Evolutionary conservation across 805 yeast species (phyloP).

Genomic region (Priceomyces medius): DNA sequence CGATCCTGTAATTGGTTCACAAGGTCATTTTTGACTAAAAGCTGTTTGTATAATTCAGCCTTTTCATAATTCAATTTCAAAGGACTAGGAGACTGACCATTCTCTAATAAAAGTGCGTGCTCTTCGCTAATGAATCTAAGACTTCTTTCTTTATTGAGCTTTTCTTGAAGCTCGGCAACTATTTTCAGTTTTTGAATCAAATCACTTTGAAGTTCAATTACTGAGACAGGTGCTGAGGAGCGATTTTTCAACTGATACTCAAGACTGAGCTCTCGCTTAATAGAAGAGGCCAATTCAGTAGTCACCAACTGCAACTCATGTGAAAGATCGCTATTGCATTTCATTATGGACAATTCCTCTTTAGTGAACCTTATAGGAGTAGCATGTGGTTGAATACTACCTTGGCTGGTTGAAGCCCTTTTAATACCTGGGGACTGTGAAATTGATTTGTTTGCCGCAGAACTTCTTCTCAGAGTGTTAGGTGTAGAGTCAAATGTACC

Average conservation of each 20-base stretch:
- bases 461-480: conserved; percentile 7
- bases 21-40: conserved; percentile 48
- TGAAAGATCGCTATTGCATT: conserved; percentile 56
- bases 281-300: conserved; percentile 69
- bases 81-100: conserved; percentile 52
- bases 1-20: conserved; percentile 48
- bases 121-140: conserved; percentile 71
- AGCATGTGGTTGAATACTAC: conserved; percentile 6
- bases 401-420: conserved; percentile 1
- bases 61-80: conserved; percentile 58
- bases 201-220: conserved; percentile 7
- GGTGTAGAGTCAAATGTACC: conserved; percentile 10
- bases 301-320: conserved; percentile 68
- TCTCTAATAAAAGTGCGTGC: conserved; percentile 55
- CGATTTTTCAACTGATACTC: conserved; percentile 44
- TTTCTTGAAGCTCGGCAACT: conserved; percentile 54
- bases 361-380: conserved; percentile 41
- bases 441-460: conserved; percentile 3
- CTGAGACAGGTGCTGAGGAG: conserved; percentile 1
- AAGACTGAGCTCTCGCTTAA: conserved; percentile 63
- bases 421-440: neutral
- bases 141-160: conserved; percentile 62
- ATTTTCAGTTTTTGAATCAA: conserved; percentile 15
- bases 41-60: conserved; percentile 48
- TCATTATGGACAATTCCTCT: conserved; percentile 62